A percentile compares a stretch with the other conserved stretches of the same genome.
phyloP scores from a whole-genome alignment of 2,329 filamentous ascomycete genomes.

The Colletotrichum trifolii region DNA sequence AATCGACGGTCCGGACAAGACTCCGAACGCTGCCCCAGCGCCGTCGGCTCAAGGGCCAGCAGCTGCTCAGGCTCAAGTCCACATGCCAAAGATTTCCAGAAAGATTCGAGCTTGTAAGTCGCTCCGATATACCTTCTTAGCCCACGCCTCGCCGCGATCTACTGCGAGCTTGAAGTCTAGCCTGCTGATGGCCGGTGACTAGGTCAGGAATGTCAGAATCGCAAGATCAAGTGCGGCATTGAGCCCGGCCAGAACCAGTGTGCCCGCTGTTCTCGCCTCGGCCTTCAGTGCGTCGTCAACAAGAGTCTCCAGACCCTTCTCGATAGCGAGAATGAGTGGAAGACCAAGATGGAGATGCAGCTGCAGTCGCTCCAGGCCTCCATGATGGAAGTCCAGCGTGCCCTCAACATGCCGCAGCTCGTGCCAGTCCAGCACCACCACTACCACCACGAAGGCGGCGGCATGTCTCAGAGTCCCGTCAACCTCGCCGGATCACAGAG shows the following conservation, averaged over 20 bases:
- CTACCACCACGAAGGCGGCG: slow-evolving; percentile 8
- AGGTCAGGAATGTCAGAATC: slow-evolving; percentile 60
- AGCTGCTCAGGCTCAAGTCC: slow-evolving; percentile 16
- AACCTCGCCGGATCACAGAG: slow-evolving; percentile 31
- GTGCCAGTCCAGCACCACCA: slow-evolving; percentile 9
- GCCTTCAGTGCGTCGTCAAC: slow-evolving; percentile 64
- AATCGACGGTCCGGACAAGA: slow-evolving; percentile 35
- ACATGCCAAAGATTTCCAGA: slow-evolving; percentile 44
- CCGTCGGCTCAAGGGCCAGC: slow-evolving; percentile 22
- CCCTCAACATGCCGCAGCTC: slow-evolving; percentile 37
- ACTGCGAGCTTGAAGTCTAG: neutral
- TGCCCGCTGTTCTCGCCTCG: slow-evolving; percentile 59
- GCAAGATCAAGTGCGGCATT: slow-evolving; percentile 67
- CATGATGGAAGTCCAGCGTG: slow-evolving; percentile 41
- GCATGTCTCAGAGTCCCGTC: slow-evolving; percentile 32
- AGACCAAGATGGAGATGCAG: slow-evolving; percentile 43
- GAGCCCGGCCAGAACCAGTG: slow-evolving; percentile 56
- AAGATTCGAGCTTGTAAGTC: slow-evolving; percentile 47
- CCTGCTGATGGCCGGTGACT: slow-evolving; percentile 7
- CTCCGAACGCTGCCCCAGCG: neutral
- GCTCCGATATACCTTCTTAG: neutral
- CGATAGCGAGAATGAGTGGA: slow-evolving; percentile 62
- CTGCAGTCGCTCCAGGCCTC: slow-evolving; percentile 42
- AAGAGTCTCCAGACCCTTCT: slow-evolving; percentile 66
- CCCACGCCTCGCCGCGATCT: neutral